Evolutionary conservation across 2,329 filamentous ascomycete species (phyloP).

Genomic region (Diaporthe helianthi): DNA sequence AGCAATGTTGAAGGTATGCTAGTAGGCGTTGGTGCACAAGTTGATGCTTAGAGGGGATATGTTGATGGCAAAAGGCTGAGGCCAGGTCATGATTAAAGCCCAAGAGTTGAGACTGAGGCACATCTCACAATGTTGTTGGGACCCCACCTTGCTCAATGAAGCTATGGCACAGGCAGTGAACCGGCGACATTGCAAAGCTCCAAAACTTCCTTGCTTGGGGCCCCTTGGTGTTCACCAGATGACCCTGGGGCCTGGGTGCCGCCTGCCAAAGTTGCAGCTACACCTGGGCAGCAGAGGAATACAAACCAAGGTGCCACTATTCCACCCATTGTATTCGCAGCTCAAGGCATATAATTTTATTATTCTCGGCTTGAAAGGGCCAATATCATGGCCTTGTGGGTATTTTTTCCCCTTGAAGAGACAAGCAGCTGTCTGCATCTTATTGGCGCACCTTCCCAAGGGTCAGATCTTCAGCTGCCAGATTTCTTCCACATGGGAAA

Average conservation of each 20-base stretch:
- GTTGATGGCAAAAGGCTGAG: too few species aligned
- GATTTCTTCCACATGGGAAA: background rate
- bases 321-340: background rate
- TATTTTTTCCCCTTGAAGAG: background rate
- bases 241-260: too few species aligned
- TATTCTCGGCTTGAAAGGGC: too few species aligned
- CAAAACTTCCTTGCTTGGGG: too few species aligned
- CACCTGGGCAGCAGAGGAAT: too few species aligned
- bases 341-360: background rate
- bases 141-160: background rate
- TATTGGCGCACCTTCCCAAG: too few species aligned
- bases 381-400: background rate
- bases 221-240: background rate
- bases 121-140: background rate
- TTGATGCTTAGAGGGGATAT: background rate
- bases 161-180: background rate
- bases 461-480: background rate
- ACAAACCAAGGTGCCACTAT: background rate
- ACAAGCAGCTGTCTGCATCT: background rate
- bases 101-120: background rate
- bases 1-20: background rate
- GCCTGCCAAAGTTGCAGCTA: background rate
- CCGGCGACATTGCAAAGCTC: background rate
- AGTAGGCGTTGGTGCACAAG: background rate
- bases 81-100: background rate